phyloP scores from a whole-genome alignment of 2,329 filamentous ascomycete genomes.

The Fusarium nygamai region DNA sequence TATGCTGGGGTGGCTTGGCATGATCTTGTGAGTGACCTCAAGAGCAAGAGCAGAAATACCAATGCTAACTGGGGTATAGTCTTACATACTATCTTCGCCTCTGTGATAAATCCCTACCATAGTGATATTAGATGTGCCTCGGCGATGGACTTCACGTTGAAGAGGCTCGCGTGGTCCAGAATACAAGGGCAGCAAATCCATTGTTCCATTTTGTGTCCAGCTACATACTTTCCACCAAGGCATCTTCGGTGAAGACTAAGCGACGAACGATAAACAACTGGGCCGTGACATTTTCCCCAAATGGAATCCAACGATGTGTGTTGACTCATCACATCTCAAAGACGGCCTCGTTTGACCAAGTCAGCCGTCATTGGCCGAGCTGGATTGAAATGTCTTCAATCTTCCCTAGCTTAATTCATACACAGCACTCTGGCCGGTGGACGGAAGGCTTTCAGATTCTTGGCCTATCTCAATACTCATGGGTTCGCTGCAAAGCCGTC shows the following conservation, averaged over 20 bases:
- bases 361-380: neutral
- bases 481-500: neutral
- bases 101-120: neutral
- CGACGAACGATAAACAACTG: neutral
- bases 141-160: neutral
- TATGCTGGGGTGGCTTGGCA: constrained; percentile 47
- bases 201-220: neutral
- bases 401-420: neutral
- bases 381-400: neutral
- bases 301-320: neutral
- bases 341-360: neutral
- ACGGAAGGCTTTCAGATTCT: neutral
- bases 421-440: neutral
- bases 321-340: neutral
- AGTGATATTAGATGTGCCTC: neutral
- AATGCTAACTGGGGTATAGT: neutral
- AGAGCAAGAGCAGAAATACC: neutral
- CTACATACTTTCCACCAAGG: neutral
- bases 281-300: neutral
- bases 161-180: neutral
- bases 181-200: neutral
- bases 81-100: constrained; percentile 3
- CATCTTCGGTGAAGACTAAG: neutral
- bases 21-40: constrained; percentile 37
- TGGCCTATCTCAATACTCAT: neutral